phyloP scores from a whole-genome alignment of 352 stramenopile genomes.

The Thraustochytrium aureum region DNA sequence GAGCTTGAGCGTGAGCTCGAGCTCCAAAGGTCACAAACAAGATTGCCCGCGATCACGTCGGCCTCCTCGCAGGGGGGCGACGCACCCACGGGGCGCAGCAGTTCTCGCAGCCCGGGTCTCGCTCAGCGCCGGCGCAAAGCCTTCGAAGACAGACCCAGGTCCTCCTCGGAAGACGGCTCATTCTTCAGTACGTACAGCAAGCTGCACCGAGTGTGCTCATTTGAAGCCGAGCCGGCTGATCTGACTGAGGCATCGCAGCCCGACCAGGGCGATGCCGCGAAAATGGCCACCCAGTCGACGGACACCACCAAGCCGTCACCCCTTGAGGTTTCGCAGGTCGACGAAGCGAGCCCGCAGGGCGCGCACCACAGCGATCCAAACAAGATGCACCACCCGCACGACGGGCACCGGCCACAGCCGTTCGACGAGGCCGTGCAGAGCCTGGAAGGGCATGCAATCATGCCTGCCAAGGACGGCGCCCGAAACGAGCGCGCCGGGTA shows the following conservation, averaged over 20 bases:
- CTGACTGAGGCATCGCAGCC: too few relatives aligned
- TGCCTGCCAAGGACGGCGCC: not conserved
- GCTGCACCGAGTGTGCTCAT: conserved; percentile 28
- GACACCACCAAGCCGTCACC: not conserved
- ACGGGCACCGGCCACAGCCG: not conserved
- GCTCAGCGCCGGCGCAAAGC: not conserved
- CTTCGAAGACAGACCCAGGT: too few relatives aligned
- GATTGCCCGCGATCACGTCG: not conserved
- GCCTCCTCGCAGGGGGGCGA: not conserved
- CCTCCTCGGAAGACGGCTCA: conserved; percentile 18
- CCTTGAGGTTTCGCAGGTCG: not conserved
- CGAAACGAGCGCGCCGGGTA: not conserved
- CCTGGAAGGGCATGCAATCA: conserved; percentile 17
- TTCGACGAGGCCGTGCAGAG: conserved; percentile 2
- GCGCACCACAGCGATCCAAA: not conserved
- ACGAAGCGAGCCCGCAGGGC: not conserved
- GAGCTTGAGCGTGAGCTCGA: not conserved
- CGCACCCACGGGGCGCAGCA: not conserved
- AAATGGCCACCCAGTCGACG: not conserved
- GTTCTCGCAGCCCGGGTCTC: not conserved
- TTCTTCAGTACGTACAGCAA: conserved; percentile 20
- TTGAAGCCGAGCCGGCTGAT: too few relatives aligned
- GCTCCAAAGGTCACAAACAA: not conserved
- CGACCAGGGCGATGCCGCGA: too few relatives aligned
- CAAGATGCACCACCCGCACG: not conserved